Evolutionary conservation across 441 rosid genomes (phyloP).

Genomic region (Populus hybrid): DNA sequence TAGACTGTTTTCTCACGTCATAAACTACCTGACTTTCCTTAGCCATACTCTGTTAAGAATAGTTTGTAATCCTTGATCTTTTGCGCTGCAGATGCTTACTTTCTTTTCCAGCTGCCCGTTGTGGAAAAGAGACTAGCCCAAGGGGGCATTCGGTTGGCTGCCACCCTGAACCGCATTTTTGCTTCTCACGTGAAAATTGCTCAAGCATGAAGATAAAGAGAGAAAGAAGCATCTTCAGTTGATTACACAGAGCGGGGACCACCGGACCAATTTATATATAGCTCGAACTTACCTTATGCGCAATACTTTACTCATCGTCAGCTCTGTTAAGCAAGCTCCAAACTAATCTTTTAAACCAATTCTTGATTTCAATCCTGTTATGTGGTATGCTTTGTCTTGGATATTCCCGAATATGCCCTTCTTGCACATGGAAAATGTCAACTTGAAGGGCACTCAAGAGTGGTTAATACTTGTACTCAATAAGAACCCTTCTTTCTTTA

Average conservation of each 20-base stretch:
- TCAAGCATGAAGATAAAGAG: constrained; percentile 32
- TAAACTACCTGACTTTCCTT: not conserved
- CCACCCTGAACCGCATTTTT: constrained; percentile 68
- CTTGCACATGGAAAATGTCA: constrained; percentile 25
- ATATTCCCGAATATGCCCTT: constrained; percentile 39
- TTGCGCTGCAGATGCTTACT: constrained; percentile 62
- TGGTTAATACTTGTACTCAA: constrained; percentile 51
- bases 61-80: constrained; percentile 10
- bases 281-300: constrained; percentile 4
- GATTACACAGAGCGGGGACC: not conserved
- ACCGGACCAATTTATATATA: not conserved
- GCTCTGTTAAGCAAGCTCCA: constrained; percentile 12
- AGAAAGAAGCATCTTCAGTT: constrained; percentile 8
- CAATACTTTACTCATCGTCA: not conserved
- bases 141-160: constrained; percentile 74
- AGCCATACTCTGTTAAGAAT: not conserved
- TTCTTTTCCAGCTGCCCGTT: constrained; percentile 68
- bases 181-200: constrained; percentile 40
- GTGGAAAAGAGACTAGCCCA: constrained; percentile 87
- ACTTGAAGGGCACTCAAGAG: constrained; percentile 27
- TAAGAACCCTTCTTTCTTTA: constrained; percentile 20
- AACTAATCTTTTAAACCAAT: not conserved
- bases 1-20: not conserved
- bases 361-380: not conserved
- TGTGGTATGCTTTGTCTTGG: not conserved